Evolutionary conservation across 2,329 filamentous ascomycete genomes (phyloP), one percentile per base, ranked within the genome.

Genomic region (Pseudopyrenochaeta lycopersici): DNA sequence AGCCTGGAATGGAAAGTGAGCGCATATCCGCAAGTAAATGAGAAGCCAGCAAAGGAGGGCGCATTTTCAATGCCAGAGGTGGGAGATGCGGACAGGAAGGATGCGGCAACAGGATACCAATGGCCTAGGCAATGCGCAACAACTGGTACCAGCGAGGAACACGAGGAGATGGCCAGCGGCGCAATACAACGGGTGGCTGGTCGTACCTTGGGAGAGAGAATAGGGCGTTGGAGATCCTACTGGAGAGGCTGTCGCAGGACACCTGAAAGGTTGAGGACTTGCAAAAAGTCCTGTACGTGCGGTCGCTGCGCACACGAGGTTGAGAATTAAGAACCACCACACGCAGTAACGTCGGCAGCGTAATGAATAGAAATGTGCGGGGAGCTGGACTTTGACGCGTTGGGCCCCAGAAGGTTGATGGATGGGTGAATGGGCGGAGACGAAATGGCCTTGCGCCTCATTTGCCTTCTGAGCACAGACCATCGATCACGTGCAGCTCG

Each of bases 1-100:
- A 74, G 68, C 64, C 70, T 73, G 69, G 61, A 60, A 45, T 54
- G 58, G 67, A 63, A 56, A 58, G 71, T 74, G 70, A 74, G 71
- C 68, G 61, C 58, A 66, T 62, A 57, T 63, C 64, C 64, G 66
- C 50, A 60, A 63, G 58, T 45, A 53, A 54, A 56, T 52, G 52
- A 55, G 44, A 52, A 62, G 60, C 67, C 68, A 59, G 62, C 50
- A 56, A 63, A 60, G 51, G 46, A 62, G 49, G 47, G 59, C 60
- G 63, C 60, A 58, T 58, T 33, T 49, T 67, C 60, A 53, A 58
- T 56, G 67, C 66, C 61, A 63, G 58, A 58, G 46, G 52, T 52
- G 63, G 49, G 47, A 60, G 49, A 51, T 53, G 62, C 56, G 56
- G 54, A 63, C 46, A 63, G 39, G 54, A 56, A 56, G 50, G 43